Evolutionary conservation across 768 basidiomycete genomes (phyloP).

Genomic region (Lactarius vividus): DNA sequence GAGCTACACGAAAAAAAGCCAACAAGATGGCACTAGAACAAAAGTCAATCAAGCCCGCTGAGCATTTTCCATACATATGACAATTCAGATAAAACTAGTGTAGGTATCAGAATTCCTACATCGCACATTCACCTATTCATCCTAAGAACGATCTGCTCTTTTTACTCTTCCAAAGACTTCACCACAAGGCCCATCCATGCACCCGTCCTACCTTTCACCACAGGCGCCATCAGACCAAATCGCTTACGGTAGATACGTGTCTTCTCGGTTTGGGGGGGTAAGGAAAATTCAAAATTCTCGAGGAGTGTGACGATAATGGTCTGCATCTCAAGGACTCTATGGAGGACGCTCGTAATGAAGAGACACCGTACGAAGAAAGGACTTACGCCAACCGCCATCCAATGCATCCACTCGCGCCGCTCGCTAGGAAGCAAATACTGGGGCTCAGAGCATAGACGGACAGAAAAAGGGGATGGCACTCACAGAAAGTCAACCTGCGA

Average conservation of each 20-base stretch:
- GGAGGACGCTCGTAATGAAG: neutral
- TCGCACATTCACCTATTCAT: neutral
- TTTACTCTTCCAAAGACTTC: neutral
- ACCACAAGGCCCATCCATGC: slow-evolving; percentile 12
- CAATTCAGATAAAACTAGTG: no score
- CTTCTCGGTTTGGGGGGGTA: slow-evolving; percentile 9
- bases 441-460: neutral
- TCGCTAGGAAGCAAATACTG: neutral
- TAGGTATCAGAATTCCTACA: no score
- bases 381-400: slow-evolving; percentile 17
- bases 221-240: neutral
- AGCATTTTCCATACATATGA: no score
- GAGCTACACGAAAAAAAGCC: no score
- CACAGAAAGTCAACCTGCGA: slow-evolving; percentile 12
- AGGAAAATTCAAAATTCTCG: slow-evolving; percentile 16
- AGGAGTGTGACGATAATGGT: neutral
- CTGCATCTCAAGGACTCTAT: slow-evolving; percentile 9
- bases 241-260: slow-evolving; percentile 11
- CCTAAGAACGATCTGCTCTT: neutral
- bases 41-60: no score
- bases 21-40: no score
- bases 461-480: neutral
- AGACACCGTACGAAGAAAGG: neutral
- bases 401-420: neutral
- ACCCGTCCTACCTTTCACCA: no score